Conservation (phyloP, 768 basidiomycete genomes). For the Dioszegia crocea region DNA sequence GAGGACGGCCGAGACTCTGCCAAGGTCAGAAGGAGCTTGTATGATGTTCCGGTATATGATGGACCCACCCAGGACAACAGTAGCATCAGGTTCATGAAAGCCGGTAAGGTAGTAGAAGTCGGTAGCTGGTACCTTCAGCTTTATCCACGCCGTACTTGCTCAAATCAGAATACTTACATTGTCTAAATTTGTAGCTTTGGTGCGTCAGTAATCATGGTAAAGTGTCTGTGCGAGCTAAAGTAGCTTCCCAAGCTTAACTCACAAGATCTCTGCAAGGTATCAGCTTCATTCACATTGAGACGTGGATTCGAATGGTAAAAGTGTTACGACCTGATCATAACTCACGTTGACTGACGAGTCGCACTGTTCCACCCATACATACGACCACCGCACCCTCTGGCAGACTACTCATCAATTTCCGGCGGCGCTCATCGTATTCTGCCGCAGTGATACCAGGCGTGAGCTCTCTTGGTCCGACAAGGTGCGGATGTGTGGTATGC, state of each 20-base stretch:
- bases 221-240: background rate
- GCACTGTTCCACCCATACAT: conserved; percentile 66
- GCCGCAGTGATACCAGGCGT: conserved; percentile 73
- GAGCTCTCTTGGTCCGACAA: conserved; percentile 65
- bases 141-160: background rate
- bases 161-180: conserved; percentile 50
- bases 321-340: conserved; percentile 52
- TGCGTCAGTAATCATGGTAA: background rate
- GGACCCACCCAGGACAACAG: conserved; percentile 67
- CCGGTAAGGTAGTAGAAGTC: conserved; percentile 77
- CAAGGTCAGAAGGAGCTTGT: background rate
- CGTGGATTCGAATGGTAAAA: too few relatives aligned
- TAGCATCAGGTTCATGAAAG: conserved; percentile 88
- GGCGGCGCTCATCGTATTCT: conserved; percentile 73
- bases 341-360: conserved; percentile 58
- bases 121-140: conserved; percentile 35
- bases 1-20: conserved; percentile 65
- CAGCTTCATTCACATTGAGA: too few relatives aligned
- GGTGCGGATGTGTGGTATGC: conserved; percentile 73
- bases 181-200: conserved; percentile 85
- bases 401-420: conserved; percentile 66
- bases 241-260: conserved; percentile 43
- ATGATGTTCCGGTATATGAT: background rate
- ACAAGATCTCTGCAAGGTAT: conserved; percentile 66
- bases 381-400: conserved; percentile 72